A percentile compares a stretch with the other conserved stretches of the same genome.
phyloP scores from a whole-genome alignment of 2,329 filamentous ascomycete genomes.

The Trichoderma atrobrunneum region DNA sequence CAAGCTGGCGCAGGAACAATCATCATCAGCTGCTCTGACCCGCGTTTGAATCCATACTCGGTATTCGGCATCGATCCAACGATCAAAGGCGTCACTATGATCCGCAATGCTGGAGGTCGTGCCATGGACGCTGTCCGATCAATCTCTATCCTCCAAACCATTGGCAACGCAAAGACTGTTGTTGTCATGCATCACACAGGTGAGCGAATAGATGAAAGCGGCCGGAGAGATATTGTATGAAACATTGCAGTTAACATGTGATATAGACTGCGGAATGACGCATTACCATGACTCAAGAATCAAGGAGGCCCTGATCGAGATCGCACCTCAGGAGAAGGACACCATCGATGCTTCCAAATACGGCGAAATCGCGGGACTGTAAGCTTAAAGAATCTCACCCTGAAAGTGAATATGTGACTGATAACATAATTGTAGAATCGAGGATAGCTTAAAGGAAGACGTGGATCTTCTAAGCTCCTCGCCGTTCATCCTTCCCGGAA shows the following conservation, averaged over 20 bases:
- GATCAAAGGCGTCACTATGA: background rate
- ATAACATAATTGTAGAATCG: background rate
- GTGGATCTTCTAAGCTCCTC: background rate
- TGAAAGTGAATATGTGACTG: background rate
- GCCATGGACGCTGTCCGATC: conserved; percentile 1
- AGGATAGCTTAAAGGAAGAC: background rate
- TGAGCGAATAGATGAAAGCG: background rate
- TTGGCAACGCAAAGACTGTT: background rate
- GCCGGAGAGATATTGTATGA: too few relatives aligned
- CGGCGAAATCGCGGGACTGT: conserved; percentile 1
- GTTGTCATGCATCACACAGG: conserved; percentile 2
- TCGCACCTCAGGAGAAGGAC: conserved; percentile 1
- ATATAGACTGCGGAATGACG: conserved; percentile 6
- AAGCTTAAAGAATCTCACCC: background rate
- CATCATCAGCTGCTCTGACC: conserved; percentile 7
- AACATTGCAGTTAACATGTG: background rate
- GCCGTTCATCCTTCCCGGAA: background rate
- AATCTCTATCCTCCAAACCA: conserved; percentile 2
- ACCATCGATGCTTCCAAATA: background rate
- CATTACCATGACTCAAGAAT: background rate
- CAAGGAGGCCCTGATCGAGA: background rate
- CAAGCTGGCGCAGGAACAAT: background rate
- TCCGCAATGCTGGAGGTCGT: conserved; percentile 10
- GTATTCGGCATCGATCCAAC: background rate
- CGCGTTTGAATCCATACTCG: background rate